These are phyloP conservation scores for Vanrija humicola DNA, from an alignment of 1,284 basidiomycete species.

Conservation along the genomic window DNA sequence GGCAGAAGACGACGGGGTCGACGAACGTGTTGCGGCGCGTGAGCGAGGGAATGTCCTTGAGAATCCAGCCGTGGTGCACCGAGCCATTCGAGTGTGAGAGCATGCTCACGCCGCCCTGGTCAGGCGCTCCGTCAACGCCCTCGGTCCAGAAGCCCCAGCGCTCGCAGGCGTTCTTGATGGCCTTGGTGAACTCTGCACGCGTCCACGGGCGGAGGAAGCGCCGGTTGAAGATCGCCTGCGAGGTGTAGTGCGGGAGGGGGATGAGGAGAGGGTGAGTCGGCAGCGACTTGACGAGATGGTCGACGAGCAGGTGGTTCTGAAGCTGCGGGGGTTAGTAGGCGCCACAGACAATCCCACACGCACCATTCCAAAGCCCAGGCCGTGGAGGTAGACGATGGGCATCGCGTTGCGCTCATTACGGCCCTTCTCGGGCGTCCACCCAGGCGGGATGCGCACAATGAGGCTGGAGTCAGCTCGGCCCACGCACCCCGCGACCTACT, in stretches of 20 bases:
- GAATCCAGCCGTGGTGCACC: constrained; percentile 52
- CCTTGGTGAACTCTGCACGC: constrained; percentile 58
- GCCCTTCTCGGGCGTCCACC: constrained; percentile 57
- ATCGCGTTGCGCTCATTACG: constrained; percentile 49
- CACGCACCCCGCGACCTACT: constrained; percentile 35
- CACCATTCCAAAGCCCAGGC: constrained; percentile 71
- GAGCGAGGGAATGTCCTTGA: constrained; percentile 70
- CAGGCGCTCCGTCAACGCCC: constrained; percentile 18
- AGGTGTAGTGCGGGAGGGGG: constrained; percentile 76
- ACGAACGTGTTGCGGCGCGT: constrained; percentile 74
- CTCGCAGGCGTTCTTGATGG: constrained; percentile 60
- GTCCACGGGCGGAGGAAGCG: constrained; percentile 66
- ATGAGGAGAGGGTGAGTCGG: constrained; percentile 71
- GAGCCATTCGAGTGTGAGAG: constrained; percentile 76
- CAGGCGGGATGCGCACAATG: constrained; percentile 63
- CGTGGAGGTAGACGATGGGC: constrained; percentile 80
- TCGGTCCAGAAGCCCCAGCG: constrained; percentile 59
- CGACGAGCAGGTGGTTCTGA: constrained; percentile 49
- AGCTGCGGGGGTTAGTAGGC: constrained; percentile 47
- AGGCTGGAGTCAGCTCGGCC: constrained; percentile 54
- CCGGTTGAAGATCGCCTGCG: constrained; percentile 74
- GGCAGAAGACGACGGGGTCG: constrained; percentile 75
- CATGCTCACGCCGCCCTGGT: constrained; percentile 60
- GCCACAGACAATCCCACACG: background rate
- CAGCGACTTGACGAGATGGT: constrained; percentile 50